phyloP scores from a whole-genome alignment of 2,329 filamentous ascomycete genomes.

The Aspergillus novofumigatus region DNA sequence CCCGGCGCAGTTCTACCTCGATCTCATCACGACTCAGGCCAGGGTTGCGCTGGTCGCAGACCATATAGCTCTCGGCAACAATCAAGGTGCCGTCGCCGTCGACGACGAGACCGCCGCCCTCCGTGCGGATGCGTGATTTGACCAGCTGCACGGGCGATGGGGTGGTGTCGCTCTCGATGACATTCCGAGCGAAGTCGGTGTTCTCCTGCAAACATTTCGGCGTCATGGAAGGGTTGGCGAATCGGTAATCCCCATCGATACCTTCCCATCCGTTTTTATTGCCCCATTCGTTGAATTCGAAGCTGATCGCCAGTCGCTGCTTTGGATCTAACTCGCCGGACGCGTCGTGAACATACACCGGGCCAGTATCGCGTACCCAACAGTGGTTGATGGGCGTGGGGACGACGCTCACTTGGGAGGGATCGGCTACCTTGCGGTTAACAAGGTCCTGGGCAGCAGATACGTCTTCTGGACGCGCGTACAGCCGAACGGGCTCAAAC shows the following conservation, averaged over 20 bases:
- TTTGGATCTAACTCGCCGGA: constrained; percentile 10
- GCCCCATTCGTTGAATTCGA: constrained; percentile 23
- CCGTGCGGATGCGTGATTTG: constrained; percentile 16
- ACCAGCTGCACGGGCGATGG: constrained; percentile 12
- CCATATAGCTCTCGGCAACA: constrained; percentile 25
- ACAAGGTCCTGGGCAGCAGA: constrained; percentile 10
- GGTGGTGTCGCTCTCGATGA: constrained; percentile 11
- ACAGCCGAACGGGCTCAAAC: constrained; percentile 22
- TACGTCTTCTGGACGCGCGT: constrained; percentile 16
- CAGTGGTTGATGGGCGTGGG: constrained; percentile 17
- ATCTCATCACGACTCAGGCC: constrained; percentile 17
- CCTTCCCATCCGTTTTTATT: constrained; percentile 10
- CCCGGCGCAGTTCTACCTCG: constrained; percentile 19
- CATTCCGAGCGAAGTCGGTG: constrained; percentile 12
- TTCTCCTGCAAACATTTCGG: constrained; percentile 11
- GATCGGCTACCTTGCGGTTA: constrained; percentile 3
- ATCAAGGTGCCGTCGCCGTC: constrained; percentile 31
- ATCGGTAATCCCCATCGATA: constrained; percentile 12
- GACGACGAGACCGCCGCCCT: constrained; percentile 25
- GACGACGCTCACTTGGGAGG: constrained; percentile 10
- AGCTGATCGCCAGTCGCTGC: constrained; percentile 15
- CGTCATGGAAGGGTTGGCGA: constrained; percentile 13
- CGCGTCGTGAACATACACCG: constrained; percentile 17
- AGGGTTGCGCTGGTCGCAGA: constrained; percentile 25
- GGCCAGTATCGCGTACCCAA: constrained; percentile 21